Evolutionary conservation across 176 grass and related monocot species (phyloP), one percentile per base, ranked within the genome.

Genomic region (Aegilops tauschii): DNA sequence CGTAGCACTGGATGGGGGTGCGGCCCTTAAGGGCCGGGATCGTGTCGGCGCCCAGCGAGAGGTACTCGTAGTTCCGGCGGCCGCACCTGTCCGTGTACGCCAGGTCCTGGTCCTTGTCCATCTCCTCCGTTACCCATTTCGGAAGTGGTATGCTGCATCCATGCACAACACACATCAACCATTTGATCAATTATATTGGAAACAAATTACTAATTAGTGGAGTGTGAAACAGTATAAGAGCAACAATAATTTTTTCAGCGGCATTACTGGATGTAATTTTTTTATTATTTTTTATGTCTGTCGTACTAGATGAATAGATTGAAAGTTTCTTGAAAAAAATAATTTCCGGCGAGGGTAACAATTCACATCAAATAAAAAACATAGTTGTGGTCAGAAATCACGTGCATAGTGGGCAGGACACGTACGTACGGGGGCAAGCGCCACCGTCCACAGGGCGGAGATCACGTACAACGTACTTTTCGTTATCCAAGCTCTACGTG

Each of bases 1-100:
- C 78, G 59, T 95, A 95, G 93, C 90, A 92, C 87, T 90, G 93
- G 61, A 90, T 32, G 16, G 93, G 90, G 4, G 82, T 79, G 64
- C 93, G 87, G 71, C 93, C 90, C 66, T 90, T 90, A 82, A 95
- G 82, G n/a, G 85, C 82, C 29, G 90, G 93, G 35, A 95, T 40
- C 31, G 69, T 11, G 85, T 95, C 93, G 59, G 85, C 83, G 87
- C 90, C 93, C 3, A 95, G 87, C 9, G 90, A 95, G 70, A 95
- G 5, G 78, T 90, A 95, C 72, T 95, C 93, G 79, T 82, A 83
- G 85, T 95, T 95, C 32, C 90, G 90, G 4, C 93, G 93, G 36
- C 93, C 93, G 82, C 82, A 63, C 29, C 65, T 85, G 66, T 92
- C 93, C 13, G 87, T 95, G 93, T 95, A 95, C 44, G 85, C 83